Base-by-base conservation (phyloP, 805 yeast genomes). In the Ogataea nitratoaversa region DNA sequence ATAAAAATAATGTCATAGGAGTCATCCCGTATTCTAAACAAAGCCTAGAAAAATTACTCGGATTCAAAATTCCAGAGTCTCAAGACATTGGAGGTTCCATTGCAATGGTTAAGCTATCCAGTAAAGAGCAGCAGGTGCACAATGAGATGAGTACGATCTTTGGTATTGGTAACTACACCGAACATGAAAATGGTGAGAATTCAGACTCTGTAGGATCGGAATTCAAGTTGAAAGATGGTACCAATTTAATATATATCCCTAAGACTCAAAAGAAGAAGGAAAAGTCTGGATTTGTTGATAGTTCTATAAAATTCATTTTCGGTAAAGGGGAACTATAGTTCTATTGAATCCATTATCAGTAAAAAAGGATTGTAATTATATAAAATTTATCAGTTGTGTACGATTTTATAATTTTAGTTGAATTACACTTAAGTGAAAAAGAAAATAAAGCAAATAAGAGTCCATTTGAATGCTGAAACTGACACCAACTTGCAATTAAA, bases 11-110 rank as follows among this genome's bases (percentile, higher is more conserved):
- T 19, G 30, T 42, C 3, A 60, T 81, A 57, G 78, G 95, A 56
- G 95, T 73, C 60, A 65, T 83, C 8, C 86, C 95, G 4, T 83
- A 82, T 56, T 71, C 76, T 12, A 79, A 76, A 47, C 66, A 68
- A 20, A 71, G 79, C 2, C 69, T 82, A 16, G 89, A 82, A 52
- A 79, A 78, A 54, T 63, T 83, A 24, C 69, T 72, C 32, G 68
- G 68, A 43, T 54, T 72, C 40, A 66, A 65, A 38, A 62, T 77
- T 33, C 59, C 62, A 3, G 63, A 57, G 8, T 57, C 53, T 29
- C 79, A 75, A 48, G 77, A 76, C 47, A 64, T 76, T 20, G 81
- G 81, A 1, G 71, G 67, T 33, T 48, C 60, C 4, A 38, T 49
- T 20, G 47, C 50, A 7, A 42, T 52, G 28, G 37, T 50, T 14